Base-by-base conservation (phyloP, 768 basidiomycete species). In the Cyathus striatus region DNA sequence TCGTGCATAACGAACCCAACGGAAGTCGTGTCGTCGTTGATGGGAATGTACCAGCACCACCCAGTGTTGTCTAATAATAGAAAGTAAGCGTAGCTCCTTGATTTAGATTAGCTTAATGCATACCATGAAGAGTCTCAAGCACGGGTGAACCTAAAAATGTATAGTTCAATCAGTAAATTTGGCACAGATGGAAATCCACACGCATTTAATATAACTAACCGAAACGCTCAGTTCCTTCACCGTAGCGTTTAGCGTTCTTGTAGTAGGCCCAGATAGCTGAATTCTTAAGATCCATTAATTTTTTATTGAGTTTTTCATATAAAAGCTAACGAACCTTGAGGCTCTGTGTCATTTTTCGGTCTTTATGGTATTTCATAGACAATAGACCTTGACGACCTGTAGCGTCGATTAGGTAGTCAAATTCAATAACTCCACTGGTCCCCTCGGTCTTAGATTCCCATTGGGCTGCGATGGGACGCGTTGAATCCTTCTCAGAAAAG, bases 281-380 rank as follows among this genome's bases (percentile, higher is more conserved):
- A n/a, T 30, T 30, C 27, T 30, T 9, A 30, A 30, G 9, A 9
- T n/a, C 7, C 7, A 30, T 30, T 7, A n/a, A 30, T n/a, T 9
- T 9, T 30, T 30, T n/a, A 30, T 7, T 30, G 27, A 30, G 27
- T n/a, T 30, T 9, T 30, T 30, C n/a, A n/a, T n/a, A n/a, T n/a
- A 30, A 30, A n/a, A 30, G n/a, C 7, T 30, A 7, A 9, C 27
- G 27, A 30, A 30, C 27, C 27, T 30, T 30, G 27, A 30, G 27
- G n/a, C 27, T 30, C 27, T 30, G 27, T 7, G 27, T 30, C 27
- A 65, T 66, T 38, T 58, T 63, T 17, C 75, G 62, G 46, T 73
- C 72, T 43, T 69, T 69, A 20, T 74, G 52, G 43, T 76, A 74
- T 32, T 65, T 69, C 20, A 63, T 65, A 6, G 70, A 73, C 56